Evolutionary conservation across 805 yeast genomes (phyloP), one percentile per base, ranked within the genome.

Genomic region (Schwanniomyces polymorphus): DNA sequence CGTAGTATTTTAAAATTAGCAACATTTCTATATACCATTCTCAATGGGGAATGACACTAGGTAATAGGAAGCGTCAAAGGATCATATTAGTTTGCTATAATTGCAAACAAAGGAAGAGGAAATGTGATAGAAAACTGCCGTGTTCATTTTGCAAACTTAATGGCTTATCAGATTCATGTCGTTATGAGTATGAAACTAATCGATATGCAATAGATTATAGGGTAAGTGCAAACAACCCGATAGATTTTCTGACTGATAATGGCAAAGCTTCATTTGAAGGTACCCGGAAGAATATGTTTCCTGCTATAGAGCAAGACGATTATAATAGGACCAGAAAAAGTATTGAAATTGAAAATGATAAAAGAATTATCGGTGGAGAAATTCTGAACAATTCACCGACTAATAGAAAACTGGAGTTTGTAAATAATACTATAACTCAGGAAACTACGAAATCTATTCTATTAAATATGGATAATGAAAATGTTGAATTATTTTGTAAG

Each of bases 91-190:
- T 77, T 0, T 78, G 83, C 53, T 72, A 69, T 25, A 69, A 70
- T 33, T 78, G 82, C 49, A 65, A 79, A 14, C 69, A 64, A 54
- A 61, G 77, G 39, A 78, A 78, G 54, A 75, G 74, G 31, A 76
- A 75, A 54, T 69, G 74, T 49, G 71, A 69, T 46, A 55, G 67
- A 18, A 48, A 61, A 12, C 54, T 59, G 37, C 73, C 75, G 2
- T 68, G 72, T 46, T 53, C 60, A 21, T 47, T 55, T 28, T 58
- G 63, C 42, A 12, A 27, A 27, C 4, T 27, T 6, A 27, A 11
- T 27, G 29, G 12, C 12, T 28, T 21, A 5, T 9, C 10, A 28
- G 35, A 27, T 7, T 16, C 23, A 27, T 41, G 43, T 28, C n/a
- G 7, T 16, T 41, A 41, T 25, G 43, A 41, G 10, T 27, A 27